Percentiles rank a stretch among this genome's conserved stretches.
These are phyloP conservation scores for Berkeleyomyces basicola DNA, from an alignment of 2,329 filamentous ascomycete genomes.

Conservation along the genomic window DNA sequence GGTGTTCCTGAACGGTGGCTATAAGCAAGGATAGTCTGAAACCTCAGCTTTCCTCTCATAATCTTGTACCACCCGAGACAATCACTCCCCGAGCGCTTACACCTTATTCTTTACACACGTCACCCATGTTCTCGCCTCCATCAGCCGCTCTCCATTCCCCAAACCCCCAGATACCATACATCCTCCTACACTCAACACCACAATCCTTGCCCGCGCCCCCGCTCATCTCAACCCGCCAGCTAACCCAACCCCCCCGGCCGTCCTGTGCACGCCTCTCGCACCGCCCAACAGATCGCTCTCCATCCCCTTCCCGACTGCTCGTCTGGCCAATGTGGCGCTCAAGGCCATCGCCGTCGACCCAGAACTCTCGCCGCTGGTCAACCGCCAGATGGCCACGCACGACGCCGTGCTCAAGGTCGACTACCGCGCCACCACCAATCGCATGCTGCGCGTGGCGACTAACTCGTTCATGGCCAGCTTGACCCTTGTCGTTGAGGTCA, in stretches of 20 bases:
- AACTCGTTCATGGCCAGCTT: conserved; percentile 93
- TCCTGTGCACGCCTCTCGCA: conserved; percentile 15
- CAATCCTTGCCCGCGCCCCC: not conserved
- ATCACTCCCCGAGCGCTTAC: not conserved
- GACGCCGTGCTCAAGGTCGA: conserved; percentile 47
- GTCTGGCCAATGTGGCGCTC: conserved; percentile 61
- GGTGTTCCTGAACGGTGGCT: not conserved
- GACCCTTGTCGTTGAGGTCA: conserved; percentile 68
- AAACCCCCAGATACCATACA: not conserved
- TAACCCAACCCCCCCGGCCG: not conserved
- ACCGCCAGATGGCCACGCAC: conserved; percentile 47
- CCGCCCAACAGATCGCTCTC: conserved; percentile 43
- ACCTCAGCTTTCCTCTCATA: not conserved
- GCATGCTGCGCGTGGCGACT: conserved; percentile 89
- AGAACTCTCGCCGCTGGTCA: conserved; percentile 74
- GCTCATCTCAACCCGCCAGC: not conserved
- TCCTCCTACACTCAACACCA: not conserved
- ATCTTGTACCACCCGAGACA: not conserved
- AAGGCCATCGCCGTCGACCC: conserved; percentile 67
- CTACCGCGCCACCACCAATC: conserved; percentile 80
- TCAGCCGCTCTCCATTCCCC: too few relatives aligned
- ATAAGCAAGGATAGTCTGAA: too few relatives aligned
- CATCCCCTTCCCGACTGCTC: conserved; percentile 65
- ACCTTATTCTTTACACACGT: not conserved
- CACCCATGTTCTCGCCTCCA: not conserved